Percentiles rank a stretch among this genome's conserved stretches.
Conservation (phyloP, 208 protist species). For the Sergeia podlipaevii region DNA sequence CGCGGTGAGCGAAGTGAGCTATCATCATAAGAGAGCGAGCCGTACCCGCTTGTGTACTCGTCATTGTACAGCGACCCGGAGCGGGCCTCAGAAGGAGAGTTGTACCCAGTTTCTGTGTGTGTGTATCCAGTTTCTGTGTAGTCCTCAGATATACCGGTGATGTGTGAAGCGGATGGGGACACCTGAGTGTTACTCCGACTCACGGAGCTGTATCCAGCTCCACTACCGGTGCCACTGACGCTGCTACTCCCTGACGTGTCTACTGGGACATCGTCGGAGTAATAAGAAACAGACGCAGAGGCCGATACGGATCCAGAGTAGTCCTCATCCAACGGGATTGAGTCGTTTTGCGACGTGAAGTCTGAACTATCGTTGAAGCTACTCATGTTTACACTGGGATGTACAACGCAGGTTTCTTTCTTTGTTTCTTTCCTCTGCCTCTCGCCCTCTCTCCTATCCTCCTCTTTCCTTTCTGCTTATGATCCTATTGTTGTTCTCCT, state of each 20-base stretch:
- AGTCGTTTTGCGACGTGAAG: slow-evolving; percentile 43
- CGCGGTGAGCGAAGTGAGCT: slow-evolving; percentile 52
- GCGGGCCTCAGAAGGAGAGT: slow-evolving; percentile 1
- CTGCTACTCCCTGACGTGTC: slow-evolving; percentile 19
- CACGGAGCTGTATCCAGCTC: slow-evolving; percentile 18
- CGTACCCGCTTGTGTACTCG: slow-evolving; percentile 28
- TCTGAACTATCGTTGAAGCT: slow-evolving; percentile 57
- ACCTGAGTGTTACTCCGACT: slow-evolving; percentile 18
- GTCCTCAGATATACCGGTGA: slow-evolving; percentile 5
- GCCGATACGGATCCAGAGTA: slow-evolving; percentile 6
- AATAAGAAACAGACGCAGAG: slow-evolving; percentile 18
- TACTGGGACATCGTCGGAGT: slow-evolving; percentile 40
- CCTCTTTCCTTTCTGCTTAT: too few species aligned
- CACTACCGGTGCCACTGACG: neutral
- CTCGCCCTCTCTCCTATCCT: too few species aligned
- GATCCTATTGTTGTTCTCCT: too few species aligned
- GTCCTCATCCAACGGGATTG: slow-evolving; percentile 37
- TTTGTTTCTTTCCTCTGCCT: too few species aligned
- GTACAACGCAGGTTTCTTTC: too few species aligned
- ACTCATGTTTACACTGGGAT: slow-evolving; percentile 42
- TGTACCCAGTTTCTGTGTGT: slow-evolving; percentile 9
- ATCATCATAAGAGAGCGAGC: slow-evolving; percentile 32
- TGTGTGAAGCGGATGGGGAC: slow-evolving; percentile 10
- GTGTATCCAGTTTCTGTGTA: slow-evolving; percentile 11
- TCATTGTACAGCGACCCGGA: slow-evolving; percentile 34